Percentiles rank a stretch among this genome's conserved stretches.
These are phyloP conservation scores for Nigrospora oryzae DNA, from an alignment of 2,329 filamentous ascomycete genomes.

Conservation along the genomic window DNA sequence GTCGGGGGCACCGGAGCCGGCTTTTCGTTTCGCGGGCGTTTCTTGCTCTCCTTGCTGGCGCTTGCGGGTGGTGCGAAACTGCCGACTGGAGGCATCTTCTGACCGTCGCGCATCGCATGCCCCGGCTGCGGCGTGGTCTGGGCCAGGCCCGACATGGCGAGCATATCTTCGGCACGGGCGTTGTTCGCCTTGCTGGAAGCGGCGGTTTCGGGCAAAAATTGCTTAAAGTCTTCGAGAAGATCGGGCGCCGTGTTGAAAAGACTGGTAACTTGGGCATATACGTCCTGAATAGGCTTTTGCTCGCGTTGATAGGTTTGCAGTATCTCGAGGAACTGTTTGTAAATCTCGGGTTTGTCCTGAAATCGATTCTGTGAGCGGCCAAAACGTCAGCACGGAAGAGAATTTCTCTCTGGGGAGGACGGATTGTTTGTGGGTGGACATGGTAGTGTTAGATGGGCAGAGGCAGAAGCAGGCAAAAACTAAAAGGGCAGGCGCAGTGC, in stretches of 20 bases:
- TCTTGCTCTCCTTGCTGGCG: constrained; percentile 84
- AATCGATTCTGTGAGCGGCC: constrained; percentile 72
- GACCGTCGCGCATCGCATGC: constrained; percentile 41
- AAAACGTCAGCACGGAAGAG: not conserved
- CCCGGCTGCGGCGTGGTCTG: constrained; percentile 46
- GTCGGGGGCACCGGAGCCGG: constrained; percentile 34
- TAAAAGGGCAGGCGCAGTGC: too few relatives aligned
- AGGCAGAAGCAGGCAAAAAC: too few relatives aligned
- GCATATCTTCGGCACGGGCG: constrained; percentile 61
- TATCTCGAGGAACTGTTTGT: constrained; percentile 98
- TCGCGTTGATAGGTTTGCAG: constrained; percentile 96
- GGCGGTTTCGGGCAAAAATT: constrained; percentile 87
- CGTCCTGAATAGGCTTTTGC: constrained; percentile 96
- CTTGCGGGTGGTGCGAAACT: constrained; percentile 82
- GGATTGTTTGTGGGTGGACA: not conserved
- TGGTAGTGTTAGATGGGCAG: too few relatives aligned
- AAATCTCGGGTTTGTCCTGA: constrained; percentile 92
- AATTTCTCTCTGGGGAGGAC: constrained; percentile 6
- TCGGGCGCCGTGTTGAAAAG: constrained; percentile 91
- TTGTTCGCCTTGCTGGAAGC: constrained; percentile 40
- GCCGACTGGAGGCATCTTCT: constrained; percentile 87
- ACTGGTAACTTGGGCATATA: constrained; percentile 92
- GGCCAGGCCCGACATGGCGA: constrained; percentile 38
- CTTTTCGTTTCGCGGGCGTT: constrained; percentile 61
- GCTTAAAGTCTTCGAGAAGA: constrained; percentile 95